Base-by-base conservation (phyloP, 129 eudicot genomes). In the Kitagawia praeruptora region DNA sequence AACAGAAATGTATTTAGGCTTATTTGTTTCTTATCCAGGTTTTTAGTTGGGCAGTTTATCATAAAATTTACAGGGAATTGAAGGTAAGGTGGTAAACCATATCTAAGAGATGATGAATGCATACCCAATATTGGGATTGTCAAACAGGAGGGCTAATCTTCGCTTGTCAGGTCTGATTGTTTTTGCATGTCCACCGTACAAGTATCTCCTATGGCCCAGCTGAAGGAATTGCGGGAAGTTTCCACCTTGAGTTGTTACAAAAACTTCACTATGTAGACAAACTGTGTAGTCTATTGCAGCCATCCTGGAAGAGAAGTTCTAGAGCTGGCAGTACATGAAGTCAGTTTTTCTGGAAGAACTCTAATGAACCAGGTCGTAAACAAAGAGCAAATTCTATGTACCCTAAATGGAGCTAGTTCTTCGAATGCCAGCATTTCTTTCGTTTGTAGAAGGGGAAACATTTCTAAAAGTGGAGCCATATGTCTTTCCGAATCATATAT, bases 241-340 rank as follows among this genome's bases (percentile, higher is more conserved):
- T 78, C 99, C 99, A 63, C 99, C 99, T 80, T 95, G 99, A 79
- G 99, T 95, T 27, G 96, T 95, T 76, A 95, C 97, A 89, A 95
- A 95, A 39, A 95, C 99, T 84, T 95, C 99, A 84, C 99, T 91
- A 79, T 95, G 97, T 70, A 95, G 96, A 87, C 99, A 95, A 4
- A 95, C 99, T 0, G 99, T 95, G 90, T 95, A 95, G 84, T 95
- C 99, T 85, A 92, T 85, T 41, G 99, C 99, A 83, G 99, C 99
- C 99, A 95, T 92, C 88, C 99, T 87, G 78, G 99, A 95, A 70
- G 99, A 95, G 80, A 83, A 95, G 77, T 92, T 92, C 99, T 95
- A 87, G n/a, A 81, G 83, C n/a, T n/a, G n/a, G 76, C 88, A 76
- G 58, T 13, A 80, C 66, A 81, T 47, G 5, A 58, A 79, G 80